These are phyloP conservation scores for Orbilia javanica DNA, from an alignment of 2,329 filamentous ascomycete genomes.

Conservation along the genomic window DNA sequence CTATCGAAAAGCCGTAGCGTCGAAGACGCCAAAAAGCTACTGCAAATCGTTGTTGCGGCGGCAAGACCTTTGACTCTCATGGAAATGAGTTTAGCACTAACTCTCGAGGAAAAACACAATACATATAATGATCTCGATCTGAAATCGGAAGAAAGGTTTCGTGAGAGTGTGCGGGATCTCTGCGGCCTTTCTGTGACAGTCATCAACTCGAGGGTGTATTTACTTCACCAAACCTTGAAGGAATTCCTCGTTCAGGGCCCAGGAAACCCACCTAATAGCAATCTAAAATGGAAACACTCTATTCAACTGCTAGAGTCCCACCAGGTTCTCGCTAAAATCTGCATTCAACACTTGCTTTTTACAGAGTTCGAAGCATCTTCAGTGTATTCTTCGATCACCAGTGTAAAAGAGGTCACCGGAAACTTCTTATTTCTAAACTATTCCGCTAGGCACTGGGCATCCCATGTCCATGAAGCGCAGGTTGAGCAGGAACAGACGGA, in stretches of 20 bases:
- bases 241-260: slow-evolving; percentile 37
- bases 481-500: not conserved
- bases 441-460: slow-evolving; percentile 20
- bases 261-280: not conserved
- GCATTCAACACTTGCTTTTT: slow-evolving; percentile 16
- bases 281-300: slow-evolving; percentile 20
- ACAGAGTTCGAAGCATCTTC: not conserved
- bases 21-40: slow-evolving; percentile 59
- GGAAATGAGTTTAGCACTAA: slow-evolving; percentile 35
- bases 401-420: not conserved
- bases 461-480: slow-evolving; percentile 9
- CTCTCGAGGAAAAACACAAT: not conserved
- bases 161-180: slow-evolving; percentile 14
- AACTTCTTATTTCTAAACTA: slow-evolving; percentile 26
- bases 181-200: slow-evolving; percentile 50
- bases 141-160: slow-evolving; percentile 20
- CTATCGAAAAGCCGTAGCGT: slow-evolving; percentile 17
- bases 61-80: slow-evolving; percentile 17
- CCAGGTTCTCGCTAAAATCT: slow-evolving; percentile 14
- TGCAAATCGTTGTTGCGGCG: slow-evolving; percentile 3
- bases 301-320: slow-evolving; percentile 13
- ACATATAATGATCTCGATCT: slow-evolving; percentile 6
- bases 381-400: not conserved
- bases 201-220: slow-evolving; percentile 36
- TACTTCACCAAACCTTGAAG: slow-evolving; percentile 48